Conservation (phyloP, 768 basidiomycete species). For the Coprinopsis marcescibilis region DNA sequence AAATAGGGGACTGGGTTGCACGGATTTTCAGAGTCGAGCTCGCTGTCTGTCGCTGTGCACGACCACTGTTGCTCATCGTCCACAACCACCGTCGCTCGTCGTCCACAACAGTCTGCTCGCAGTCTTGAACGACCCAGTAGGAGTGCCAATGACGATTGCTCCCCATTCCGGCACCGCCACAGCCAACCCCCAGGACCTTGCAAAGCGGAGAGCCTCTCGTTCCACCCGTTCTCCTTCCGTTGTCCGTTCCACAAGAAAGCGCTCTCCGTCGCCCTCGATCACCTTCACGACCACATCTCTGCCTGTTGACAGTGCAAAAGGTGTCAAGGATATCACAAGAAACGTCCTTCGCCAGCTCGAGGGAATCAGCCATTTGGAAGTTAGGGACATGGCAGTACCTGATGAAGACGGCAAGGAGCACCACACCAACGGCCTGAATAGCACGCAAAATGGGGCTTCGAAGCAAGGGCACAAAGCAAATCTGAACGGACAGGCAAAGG, state of each 20-base stretch:
- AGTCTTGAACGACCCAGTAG: neutral
- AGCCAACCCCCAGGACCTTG: neutral
- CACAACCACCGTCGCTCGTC: neutral
- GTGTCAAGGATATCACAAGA: conserved; percentile 40
- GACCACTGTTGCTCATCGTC: neutral
- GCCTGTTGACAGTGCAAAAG: conserved; percentile 30
- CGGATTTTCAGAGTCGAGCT: too few species aligned
- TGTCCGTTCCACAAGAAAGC: neutral
- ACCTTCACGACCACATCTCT: conserved; percentile 34
- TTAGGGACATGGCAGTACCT: conserved; percentile 20
- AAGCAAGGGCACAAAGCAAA: neutral
- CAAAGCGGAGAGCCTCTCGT: conserved; percentile 1
- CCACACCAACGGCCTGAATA: conserved; percentile 18
- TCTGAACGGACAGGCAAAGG: conserved; percentile 14
- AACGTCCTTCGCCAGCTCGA: conserved; percentile 45
- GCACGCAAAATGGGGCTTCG: conserved; percentile 7
- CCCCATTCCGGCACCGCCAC: neutral
- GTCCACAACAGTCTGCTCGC: neutral
- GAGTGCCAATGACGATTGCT: neutral
- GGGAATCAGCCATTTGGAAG: conserved; percentile 37
- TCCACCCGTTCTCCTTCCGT: neutral
- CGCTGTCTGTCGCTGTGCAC: neutral
- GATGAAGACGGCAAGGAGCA: conserved; percentile 27
- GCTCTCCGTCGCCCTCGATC: conserved; percentile 43
- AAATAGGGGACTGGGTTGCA: too few species aligned